Evolutionary conservation across 1,139 yeast species (phyloP), one percentile per base, ranked within the genome.

Genomic region (Yamadazyma sp.): DNA sequence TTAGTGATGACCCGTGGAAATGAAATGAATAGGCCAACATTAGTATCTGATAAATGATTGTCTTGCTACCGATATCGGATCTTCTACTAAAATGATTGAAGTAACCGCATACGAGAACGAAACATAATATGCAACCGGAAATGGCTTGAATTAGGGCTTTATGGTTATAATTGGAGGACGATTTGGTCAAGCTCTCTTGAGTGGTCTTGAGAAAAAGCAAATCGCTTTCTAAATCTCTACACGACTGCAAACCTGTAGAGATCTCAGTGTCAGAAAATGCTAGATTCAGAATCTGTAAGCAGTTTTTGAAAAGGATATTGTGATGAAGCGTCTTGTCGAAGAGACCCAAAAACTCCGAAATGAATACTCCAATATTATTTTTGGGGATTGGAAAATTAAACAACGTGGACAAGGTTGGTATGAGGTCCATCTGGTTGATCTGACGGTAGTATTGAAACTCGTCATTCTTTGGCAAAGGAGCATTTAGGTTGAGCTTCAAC

Each of bases 1-100:
- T 86, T 46, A 89, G 70, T 18, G 96, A 87, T 27, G 96, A 86
- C 0, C 95, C 97, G 66, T 88, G 87, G 57, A 85, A 82, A 33
- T 83, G 78, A 1, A 70, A 46, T 0, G 84, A 70, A 52, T 80
- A 82, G 0, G 69, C 30, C 1, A 69, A 45, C 8, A 79, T 67
- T 16, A 78, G 54, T 0, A 46, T 40, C 20, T 63, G 45, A 42
- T 62, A 64, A 21, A 48, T 18, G 11, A 48, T 1, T 50, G 20
- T 15, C 10, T 15, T 18, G n/a, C 7, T 3, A 47, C 67, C 51
- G 34, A 59, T 6, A 3, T 26, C 32, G 9, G 22, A 14, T 42
- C 38, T 2, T 54, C 38, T 22, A 12, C 38, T 31, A 11, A 26
- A 33, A 10, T 14, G 23, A 23, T 48, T 38, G 43, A 47, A 55